Base-by-base conservation (phyloP, 768 basidiomycete species). In the Dacryopinax spathularia region DNA sequence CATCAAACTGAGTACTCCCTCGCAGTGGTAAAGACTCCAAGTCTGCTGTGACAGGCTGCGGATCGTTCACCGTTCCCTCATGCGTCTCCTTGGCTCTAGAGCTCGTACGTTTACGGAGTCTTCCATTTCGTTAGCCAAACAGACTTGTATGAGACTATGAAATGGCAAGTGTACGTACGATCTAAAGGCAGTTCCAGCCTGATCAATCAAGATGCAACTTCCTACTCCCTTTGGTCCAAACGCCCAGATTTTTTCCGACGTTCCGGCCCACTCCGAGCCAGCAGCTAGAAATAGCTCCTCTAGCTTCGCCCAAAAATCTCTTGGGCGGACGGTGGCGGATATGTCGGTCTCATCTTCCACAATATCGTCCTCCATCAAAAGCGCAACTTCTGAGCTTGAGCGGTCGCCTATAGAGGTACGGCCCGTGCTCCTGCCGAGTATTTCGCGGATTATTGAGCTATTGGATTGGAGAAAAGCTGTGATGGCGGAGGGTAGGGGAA, bases 181-280 rank as follows among this genome's bases (percentile, higher is more conserved):
- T 34, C 72, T 65, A 12, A 66, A 68, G 10, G 63, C 66, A n/a
- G 72, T 72, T 1, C 70, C 72, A 0, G 68, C 67, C n/a, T 70
- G 75, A 73, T 99, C 95, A 18, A 98, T 77, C 12, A 99, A 75
- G 12, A 99, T 70, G 72, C 94, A 96, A 10, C 88, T 85, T 0
- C 95, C 95, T 20, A 87, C 84, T 62, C 84, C 76, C 68, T 88
- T 88, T 0, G 95, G 95, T 0, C 96, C 96, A 74, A 97, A 93
- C 20, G 89, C 84, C 92, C 92, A 94, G 1, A 94, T 81, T 62
- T 76, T 79, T 61, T 91, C 87, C 0, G 76, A 77, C 12, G 91
- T 70, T 39, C 82, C 83, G 3, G 72, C 74, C 96, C 96, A 99
- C 67, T 97, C 92, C 1, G 77, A 75, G 2, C 89, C 89, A 2